Base-by-base conservation (phyloP, 1,284 basidiomycete species). In the Microstroma glucosiphilum region DNA sequence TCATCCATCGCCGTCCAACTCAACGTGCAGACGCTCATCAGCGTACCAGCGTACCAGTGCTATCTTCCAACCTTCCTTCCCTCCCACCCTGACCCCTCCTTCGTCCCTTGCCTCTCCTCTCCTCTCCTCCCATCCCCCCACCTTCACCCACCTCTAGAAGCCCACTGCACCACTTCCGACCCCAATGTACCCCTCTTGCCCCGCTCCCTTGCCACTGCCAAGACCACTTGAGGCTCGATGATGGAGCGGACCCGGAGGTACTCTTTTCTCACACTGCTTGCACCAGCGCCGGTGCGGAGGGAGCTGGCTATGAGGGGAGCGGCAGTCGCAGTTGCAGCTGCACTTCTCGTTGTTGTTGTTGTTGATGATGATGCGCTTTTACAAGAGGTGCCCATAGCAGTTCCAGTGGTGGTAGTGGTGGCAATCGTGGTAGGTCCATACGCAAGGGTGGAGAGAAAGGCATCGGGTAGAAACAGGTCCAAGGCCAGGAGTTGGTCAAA, bases 401-500 rank as follows among this genome's bases (percentile, higher is more conserved):
- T 48, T 48, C 6, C 21, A n/a, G 21, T 21, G 13, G 6, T 21
- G 15, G 15, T 12, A n/a, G 43, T 12, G 11, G 11, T n/a, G 13
- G 17, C 21, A n/a, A 3, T 25, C 6, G 15, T 21, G 13, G 51
- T 54, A 17, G 21, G 21, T 19, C 21, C 21, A 13, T 23, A 25
- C 3, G 51, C 19, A 13, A 54, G n/a, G 15, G 51, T 19, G 21
- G 51, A 54, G 15, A 54, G 51, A 21, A 54, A 54, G 6, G 51
- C 51, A 13, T 70, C 68, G n/a, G 68, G 67, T 13, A 68, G 59
- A 21, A 70, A 56, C 4, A 70, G 53, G 42, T 70, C 68, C 30
- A 60, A 23, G 6, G 54, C 40, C 15, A 68, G 56, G 17, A 70
- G 58, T 1, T 26, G 30, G n/a, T 58, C 23, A 43, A 66, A 70